These are phyloP conservation scores for Lactifluus piperatus DNA, from an alignment of 768 basidiomycete genomes.

Conservation along the genomic window DNA sequence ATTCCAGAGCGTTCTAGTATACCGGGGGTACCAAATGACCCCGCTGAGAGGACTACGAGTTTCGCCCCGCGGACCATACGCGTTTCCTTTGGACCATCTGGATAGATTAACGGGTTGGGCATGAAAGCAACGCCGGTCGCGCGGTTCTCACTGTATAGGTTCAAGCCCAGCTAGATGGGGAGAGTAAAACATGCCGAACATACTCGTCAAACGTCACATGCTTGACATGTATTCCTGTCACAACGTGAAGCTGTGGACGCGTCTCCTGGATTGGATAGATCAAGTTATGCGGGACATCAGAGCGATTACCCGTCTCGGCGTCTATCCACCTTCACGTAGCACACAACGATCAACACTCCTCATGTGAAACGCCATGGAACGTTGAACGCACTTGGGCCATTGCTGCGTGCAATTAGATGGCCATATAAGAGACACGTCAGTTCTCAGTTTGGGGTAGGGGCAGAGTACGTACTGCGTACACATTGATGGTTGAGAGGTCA, in stretches of 20 bases:
- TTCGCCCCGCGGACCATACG: conserved; percentile 25
- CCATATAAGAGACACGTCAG: not conserved
- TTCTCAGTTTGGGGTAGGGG: no score
- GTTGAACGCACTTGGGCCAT: conserved; percentile 42
- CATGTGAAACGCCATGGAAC: not conserved
- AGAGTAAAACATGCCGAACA: not conserved
- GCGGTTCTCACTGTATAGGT: conserved; percentile 24
- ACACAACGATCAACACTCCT: not conserved
- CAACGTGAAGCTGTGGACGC: conserved; percentile 27
- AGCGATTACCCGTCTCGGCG: conserved; percentile 41
- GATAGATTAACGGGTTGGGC: conserved; percentile 24
- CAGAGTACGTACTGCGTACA: conserved; percentile 22
- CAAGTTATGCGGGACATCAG: conserved; percentile 41
- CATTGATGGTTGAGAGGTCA: conserved; percentile 22
- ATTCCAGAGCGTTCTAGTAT: conserved; percentile 49
- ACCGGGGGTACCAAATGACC: conserved; percentile 36
- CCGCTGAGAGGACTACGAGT: conserved; percentile 33
- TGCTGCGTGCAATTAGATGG: conserved; percentile 29
- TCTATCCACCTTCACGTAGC: conserved; percentile 43
- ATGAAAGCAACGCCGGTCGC: conserved; percentile 34
- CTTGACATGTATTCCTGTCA: conserved; percentile 29
- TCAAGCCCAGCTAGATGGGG: not conserved
- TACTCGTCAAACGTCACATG: conserved; percentile 30
- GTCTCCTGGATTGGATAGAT: conserved; percentile 28
- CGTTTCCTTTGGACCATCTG: conserved; percentile 6